A percentile compares a stretch with the other conserved stretches of the same genome.
Evolutionary conservation across 2,329 filamentous ascomycete genomes (phyloP).

Genomic region (Pestalotiopsis sp.): DNA sequence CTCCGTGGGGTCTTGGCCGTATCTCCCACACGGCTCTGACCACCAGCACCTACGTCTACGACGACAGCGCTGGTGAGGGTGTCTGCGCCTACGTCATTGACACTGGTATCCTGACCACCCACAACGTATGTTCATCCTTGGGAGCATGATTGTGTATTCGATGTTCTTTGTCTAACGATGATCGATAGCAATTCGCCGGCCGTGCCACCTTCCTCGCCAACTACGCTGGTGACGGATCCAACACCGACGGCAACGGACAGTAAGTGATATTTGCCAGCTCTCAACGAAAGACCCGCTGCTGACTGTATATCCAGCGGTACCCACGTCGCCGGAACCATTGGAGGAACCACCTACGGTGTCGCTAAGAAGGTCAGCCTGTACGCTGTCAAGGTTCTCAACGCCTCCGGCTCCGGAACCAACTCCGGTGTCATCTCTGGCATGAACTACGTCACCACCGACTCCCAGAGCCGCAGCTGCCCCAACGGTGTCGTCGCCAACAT

Average conservation of each 20-base stretch:
- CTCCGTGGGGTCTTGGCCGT: conserved; percentile 20
- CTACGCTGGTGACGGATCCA: conserved; percentile 36
- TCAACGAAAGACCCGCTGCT: neutral
- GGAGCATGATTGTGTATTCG: neutral
- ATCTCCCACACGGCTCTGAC: conserved; percentile 16
- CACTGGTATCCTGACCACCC: conserved; percentile 47
- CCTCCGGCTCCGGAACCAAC: conserved; percentile 38
- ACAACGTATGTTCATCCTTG: conserved; percentile 28
- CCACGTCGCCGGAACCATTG: conserved; percentile 49
- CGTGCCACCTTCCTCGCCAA: conserved; percentile 43
- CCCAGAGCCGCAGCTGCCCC: conserved; percentile 38
- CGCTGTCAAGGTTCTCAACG: conserved; percentile 48
- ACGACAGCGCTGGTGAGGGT: conserved; percentile 24
- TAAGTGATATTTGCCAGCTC: neutral
- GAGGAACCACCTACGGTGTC: conserved; percentile 44
- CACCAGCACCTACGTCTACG: conserved; percentile 28
- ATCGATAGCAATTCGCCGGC: conserved; percentile 38
- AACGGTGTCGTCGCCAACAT: conserved; percentile 56
- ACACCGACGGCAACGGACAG: conserved; percentile 47
- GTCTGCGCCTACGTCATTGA: conserved; percentile 48
- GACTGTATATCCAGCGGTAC: conserved; percentile 35
- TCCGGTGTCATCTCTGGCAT: conserved; percentile 47
- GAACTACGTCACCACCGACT: conserved; percentile 42
- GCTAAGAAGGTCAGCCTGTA: conserved; percentile 47
- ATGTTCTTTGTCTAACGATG: neutral